Conservation (phyloP, 1,284 basidiomycete genomes). For the Ustilago nuda region DNA sequence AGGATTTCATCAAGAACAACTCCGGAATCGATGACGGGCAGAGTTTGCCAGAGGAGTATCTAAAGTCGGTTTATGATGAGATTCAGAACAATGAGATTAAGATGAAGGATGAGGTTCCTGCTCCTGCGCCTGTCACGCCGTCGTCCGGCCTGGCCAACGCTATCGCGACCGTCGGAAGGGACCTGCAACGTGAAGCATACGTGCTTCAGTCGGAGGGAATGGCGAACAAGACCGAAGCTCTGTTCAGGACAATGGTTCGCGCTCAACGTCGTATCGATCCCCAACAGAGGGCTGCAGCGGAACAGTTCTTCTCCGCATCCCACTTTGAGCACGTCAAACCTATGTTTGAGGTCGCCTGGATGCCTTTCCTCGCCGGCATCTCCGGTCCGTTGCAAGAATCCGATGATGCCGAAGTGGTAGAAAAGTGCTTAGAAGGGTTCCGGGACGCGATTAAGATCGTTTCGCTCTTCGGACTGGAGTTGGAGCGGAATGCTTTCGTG, state of each 20-base stretch:
- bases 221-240: conserved; percentile 68
- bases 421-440: conserved; percentile 65
- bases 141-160: conserved; percentile 61
- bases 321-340: conserved; percentile 69
- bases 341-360: conserved; percentile 70
- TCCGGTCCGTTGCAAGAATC: conserved; percentile 67
- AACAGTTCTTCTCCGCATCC: conserved; percentile 68
- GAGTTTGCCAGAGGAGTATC: conserved; percentile 64
- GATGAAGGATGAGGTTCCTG: conserved; percentile 67
- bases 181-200: conserved; percentile 67
- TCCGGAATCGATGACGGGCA: conserved; percentile 68
- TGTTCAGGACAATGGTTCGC: conserved; percentile 69
- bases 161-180: conserved; percentile 66
- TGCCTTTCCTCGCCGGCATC: conserved; percentile 68
- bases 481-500: conserved; percentile 68
- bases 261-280: conserved; percentile 64
- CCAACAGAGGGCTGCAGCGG: conserved; percentile 63
- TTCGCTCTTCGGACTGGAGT: conserved; percentile 67
- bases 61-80: conserved; percentile 64
- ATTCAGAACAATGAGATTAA: conserved; percentile 69
- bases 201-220: conserved; percentile 68
- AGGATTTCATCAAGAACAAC: conserved; percentile 69
- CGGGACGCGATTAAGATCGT: conserved; percentile 68
- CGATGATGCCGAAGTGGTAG: conserved; percentile 64
- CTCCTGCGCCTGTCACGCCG: conserved; percentile 30